Percentiles rank a stretch among this genome's conserved stretches.
Evolutionary conservation across 2,329 filamentous ascomycete species (phyloP).

Genomic region (Monosporascus cannonballus): DNA sequence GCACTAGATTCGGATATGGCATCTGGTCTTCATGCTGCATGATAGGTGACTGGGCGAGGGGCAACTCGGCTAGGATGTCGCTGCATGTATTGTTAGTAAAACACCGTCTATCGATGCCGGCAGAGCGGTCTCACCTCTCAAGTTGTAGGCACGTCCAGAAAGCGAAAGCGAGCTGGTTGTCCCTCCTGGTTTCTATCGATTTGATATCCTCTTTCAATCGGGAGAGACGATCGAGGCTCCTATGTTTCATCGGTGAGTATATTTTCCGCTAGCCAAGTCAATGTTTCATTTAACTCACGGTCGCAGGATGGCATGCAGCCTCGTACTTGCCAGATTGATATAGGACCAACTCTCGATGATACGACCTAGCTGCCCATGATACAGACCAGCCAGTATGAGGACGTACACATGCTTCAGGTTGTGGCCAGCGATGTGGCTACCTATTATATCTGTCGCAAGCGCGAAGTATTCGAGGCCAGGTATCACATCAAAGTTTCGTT

Average conservation of each 20-base stretch:
- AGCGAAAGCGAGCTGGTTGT: constrained; percentile 66
- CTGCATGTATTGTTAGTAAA: constrained; percentile 36
- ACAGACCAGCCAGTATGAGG: constrained; percentile 77
- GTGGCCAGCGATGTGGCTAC: constrained; percentile 71
- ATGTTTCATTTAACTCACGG: constrained; percentile 46
- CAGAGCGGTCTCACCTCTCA: constrained; percentile 58
- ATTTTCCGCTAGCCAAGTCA: constrained; percentile 1
- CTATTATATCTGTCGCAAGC: constrained; percentile 79
- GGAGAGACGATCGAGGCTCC: constrained; percentile 43
- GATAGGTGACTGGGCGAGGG: constrained; percentile 53
- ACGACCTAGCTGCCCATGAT: constrained; percentile 80
- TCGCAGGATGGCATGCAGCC: constrained; percentile 67
- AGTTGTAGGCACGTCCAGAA: constrained; percentile 94
- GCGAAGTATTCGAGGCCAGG: constrained; percentile 89
- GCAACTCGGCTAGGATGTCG: constrained; percentile 86
- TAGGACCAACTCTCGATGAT: constrained; percentile 76
- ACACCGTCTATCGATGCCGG: not conserved
- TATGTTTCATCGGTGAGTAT: constrained; percentile 16
- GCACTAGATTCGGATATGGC: constrained; percentile 56
- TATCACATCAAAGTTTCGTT: constrained; percentile 73
- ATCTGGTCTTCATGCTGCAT: constrained; percentile 58
- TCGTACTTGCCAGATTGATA: constrained; percentile 50
- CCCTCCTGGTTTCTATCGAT: constrained; percentile 34
- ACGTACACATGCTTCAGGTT: constrained; percentile 81
- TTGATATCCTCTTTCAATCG: constrained; percentile 30